These are phyloP conservation scores for Combretum micranthum DNA, from an alignment of 345 rosid genomes.

Conservation along the genomic window DNA sequence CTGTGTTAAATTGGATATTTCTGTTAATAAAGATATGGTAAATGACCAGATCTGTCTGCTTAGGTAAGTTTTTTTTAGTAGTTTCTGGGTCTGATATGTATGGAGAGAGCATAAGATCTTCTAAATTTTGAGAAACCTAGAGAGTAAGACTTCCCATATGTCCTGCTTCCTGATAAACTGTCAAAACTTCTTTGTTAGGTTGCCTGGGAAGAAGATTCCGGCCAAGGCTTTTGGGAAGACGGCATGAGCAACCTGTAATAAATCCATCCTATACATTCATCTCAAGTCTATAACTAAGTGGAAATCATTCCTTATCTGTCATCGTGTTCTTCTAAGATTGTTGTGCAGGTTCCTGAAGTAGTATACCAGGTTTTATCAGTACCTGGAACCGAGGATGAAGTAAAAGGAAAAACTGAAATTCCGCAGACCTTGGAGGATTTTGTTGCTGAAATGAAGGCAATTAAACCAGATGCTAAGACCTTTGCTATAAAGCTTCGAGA, in stretches of 20 bases:
- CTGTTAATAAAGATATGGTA: too few relatives aligned
- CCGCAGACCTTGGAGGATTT: conserved; percentile 86
- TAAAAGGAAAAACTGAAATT: conserved; percentile 59
- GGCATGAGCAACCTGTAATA: conserved; percentile 56
- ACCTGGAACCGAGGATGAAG: conserved; percentile 55
- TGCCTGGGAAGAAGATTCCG: conserved; percentile 84
- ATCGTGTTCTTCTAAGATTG: conserved; percentile 4
- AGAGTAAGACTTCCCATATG: neutral
- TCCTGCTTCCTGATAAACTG: too few relatives aligned
- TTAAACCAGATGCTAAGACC: conserved; percentile 56
- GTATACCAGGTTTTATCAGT: conserved; percentile 61
- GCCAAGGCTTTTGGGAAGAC: conserved; percentile 71
- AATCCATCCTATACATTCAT: conserved; percentile 7
- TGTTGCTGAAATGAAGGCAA: conserved; percentile 52
- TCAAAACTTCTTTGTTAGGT: conserved; percentile 31
- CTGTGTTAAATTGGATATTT: too few relatives aligned
- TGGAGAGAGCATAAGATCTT: too few relatives aligned
- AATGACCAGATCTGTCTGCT: too few relatives aligned
- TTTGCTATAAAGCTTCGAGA: conserved; percentile 85
- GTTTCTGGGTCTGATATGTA: too few relatives aligned
- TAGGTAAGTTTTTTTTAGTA: too few relatives aligned
- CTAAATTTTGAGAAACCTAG: too few relatives aligned
- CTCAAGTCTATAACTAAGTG: neutral
- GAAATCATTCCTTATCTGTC: neutral
- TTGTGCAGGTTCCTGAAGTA: conserved; percentile 70